Conservation (phyloP, 179 eudicot species). For the Beta lomatogona region DNA sequence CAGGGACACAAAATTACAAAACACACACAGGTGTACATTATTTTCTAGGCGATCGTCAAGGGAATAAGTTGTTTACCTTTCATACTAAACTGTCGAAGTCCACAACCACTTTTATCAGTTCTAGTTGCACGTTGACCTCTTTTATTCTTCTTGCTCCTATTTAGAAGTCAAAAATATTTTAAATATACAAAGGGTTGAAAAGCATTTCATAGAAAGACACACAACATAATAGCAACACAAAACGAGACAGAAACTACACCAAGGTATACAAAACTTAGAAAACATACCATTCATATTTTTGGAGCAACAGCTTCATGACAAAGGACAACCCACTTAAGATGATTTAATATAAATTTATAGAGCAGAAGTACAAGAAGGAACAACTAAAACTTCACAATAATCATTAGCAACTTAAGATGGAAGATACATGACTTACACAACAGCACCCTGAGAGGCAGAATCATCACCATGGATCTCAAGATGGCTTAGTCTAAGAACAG, state of each 20-base stretch:
- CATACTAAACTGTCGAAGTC: conserved; percentile 97
- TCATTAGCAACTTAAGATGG: conserved; percentile 3
- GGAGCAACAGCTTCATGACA: not conserved
- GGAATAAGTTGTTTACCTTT: conserved; percentile 56
- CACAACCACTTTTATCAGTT: conserved; percentile 86
- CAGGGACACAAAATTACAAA: too few species aligned
- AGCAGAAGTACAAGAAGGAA: not conserved
- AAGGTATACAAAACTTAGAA: not conserved
- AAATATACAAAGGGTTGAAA: not conserved
- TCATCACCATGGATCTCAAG: too few species aligned
- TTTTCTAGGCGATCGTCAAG: conserved; percentile 3
- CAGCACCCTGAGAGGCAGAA: conserved; percentile 60
- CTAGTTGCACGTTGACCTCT: conserved; percentile 77
- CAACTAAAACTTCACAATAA: not conserved
- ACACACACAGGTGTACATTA: not conserved
- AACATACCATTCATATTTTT: not conserved
- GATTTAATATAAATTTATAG: not conserved
- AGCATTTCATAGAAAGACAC: not conserved
- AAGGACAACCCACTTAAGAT: not conserved
- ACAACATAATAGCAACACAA: conserved; percentile 2
- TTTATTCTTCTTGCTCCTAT: conserved; percentile 75
- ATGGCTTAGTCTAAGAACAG: conserved; percentile 45
- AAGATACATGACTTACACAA: conserved; percentile 48
- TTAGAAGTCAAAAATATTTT: conserved; percentile 6
- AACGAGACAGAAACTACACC: not conserved